phyloP scores from a whole-genome alignment of 129 eudicot genomes.

The Saposhnikovia divaricata region DNA sequence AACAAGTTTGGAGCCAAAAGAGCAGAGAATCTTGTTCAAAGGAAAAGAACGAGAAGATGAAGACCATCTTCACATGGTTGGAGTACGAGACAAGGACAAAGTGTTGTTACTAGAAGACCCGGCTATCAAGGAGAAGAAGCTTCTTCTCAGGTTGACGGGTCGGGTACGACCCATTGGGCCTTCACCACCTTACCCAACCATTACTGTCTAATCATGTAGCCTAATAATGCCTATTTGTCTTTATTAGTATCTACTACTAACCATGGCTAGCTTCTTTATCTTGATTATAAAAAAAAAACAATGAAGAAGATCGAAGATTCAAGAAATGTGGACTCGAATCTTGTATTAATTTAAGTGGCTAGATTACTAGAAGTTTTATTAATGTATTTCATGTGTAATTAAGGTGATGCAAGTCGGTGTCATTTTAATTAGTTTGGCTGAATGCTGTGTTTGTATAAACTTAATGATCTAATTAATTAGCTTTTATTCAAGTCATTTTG shows the following conservation, averaged over 20 bases:
- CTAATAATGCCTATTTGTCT: not conserved
- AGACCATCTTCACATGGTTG: constrained; percentile 84
- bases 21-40: constrained; percentile 70
- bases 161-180: constrained; percentile 28
- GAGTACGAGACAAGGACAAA: constrained; percentile 79
- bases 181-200: constrained; percentile 34
- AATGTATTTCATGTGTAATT: not conserved
- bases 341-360: constrained; percentile 12
- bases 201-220: constrained; percentile 34
- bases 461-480: not conserved
- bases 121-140: constrained; percentile 59
- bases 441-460: not conserved
- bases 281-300: not conserved
- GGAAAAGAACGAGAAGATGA: constrained; percentile 79
- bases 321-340: constrained; percentile 8
- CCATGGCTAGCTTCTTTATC: constrained; percentile 12
- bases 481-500: not conserved
- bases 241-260: constrained; percentile 18
- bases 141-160: constrained; percentile 28
- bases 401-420: constrained; percentile 9
- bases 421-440: constrained; percentile 10
- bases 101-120: constrained; percentile 74
- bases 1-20: constrained; percentile 60
- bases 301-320: not conserved
- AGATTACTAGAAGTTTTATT: constrained; percentile 3